A percentile compares a stretch with the other conserved stretches of the same genome.
These are phyloP conservation scores for Simmondsia chinensis DNA, from an alignment of 148 eudicot species.

Conservation along the genomic window DNA sequence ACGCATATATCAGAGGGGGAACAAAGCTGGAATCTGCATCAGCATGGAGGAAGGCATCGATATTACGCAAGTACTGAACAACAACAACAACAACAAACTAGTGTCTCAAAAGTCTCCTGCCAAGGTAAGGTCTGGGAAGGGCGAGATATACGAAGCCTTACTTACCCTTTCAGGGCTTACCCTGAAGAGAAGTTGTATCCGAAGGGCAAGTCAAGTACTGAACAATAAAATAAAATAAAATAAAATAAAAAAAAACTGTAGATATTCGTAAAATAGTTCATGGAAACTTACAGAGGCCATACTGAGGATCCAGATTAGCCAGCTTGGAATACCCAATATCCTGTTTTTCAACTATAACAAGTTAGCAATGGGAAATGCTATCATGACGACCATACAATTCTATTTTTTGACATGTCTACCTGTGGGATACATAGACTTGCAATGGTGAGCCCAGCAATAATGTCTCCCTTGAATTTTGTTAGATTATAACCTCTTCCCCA, in stretches of 20 bases:
- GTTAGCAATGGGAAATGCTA: background rate
- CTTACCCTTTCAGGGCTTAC: no score
- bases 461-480: slow-evolving; percentile 43
- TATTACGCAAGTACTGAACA: no score
- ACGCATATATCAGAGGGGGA: slow-evolving; percentile 63
- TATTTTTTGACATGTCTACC: slow-evolving; percentile 15
- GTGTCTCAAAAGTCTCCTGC: no score
- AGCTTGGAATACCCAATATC: slow-evolving; percentile 76
- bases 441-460: slow-evolving; percentile 70
- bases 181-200: no score
- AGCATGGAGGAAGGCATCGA: background rate
- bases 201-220: background rate
- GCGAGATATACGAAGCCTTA: no score
- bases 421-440: slow-evolving; percentile 82
- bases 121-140: no score
- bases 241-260: background rate
- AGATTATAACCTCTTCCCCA: slow-evolving; percentile 51
- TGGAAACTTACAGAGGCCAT: slow-evolving; percentile 41
- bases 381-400: background rate
- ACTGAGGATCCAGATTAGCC: slow-evolving; percentile 57
- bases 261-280: background rate
- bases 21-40: slow-evolving; percentile 61
- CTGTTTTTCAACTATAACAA: slow-evolving; percentile 20
- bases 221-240: background rate
- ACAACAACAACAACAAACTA: no score